Evolutionary conservation across 495 filamentous ascomycete genomes (phyloP).

Genomic region (Penicillium herquei): DNA sequence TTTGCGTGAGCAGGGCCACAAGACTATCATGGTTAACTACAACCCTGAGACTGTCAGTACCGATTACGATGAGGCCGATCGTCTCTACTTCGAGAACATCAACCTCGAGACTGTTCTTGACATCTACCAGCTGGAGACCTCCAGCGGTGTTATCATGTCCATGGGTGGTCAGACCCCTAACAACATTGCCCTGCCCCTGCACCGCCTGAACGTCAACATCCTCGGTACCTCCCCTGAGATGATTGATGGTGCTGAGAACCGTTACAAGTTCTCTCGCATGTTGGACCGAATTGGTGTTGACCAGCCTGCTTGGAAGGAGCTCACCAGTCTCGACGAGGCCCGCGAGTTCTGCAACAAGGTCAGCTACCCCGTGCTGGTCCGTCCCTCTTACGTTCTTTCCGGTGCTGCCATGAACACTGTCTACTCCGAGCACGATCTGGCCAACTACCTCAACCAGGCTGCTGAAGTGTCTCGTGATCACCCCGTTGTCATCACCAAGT

Average conservation of each 20-base stretch:
- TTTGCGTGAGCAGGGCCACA: constrained; percentile 79
- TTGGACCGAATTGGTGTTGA: constrained; percentile 92
- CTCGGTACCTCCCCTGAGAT: constrained; percentile 96
- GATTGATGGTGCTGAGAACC: constrained; percentile 97
- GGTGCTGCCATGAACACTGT: constrained; percentile 99
- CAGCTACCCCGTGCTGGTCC: constrained; percentile 89
- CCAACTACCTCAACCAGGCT: constrained; percentile 86
- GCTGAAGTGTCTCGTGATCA: constrained; percentile 92
- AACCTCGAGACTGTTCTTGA: constrained; percentile 92
- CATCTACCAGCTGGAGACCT: constrained; percentile 87
- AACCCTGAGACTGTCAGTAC: constrained; percentile 95
- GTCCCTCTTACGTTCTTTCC: constrained; percentile 96
- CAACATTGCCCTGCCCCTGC: constrained; percentile 90
- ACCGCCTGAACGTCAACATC: constrained; percentile 86
- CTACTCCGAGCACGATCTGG: constrained; percentile 84
- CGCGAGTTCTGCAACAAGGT: constrained; percentile 83
- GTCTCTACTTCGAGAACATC: constrained; percentile 97
- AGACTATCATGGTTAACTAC: constrained; percentile 98
- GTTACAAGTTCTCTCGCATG: constrained; percentile 98
- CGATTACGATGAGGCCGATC: constrained; percentile 95
- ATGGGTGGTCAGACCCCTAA: constrained; percentile 99
- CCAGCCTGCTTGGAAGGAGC: constrained; percentile 95
- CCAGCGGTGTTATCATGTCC: constrained; percentile 89
- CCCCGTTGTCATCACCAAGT: constrained; percentile 98
- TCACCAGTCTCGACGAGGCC: constrained; percentile 87